Evolutionary conservation across 139 green algal genomes (phyloP).

Genomic region (Coccomyxa sp.): DNA sequence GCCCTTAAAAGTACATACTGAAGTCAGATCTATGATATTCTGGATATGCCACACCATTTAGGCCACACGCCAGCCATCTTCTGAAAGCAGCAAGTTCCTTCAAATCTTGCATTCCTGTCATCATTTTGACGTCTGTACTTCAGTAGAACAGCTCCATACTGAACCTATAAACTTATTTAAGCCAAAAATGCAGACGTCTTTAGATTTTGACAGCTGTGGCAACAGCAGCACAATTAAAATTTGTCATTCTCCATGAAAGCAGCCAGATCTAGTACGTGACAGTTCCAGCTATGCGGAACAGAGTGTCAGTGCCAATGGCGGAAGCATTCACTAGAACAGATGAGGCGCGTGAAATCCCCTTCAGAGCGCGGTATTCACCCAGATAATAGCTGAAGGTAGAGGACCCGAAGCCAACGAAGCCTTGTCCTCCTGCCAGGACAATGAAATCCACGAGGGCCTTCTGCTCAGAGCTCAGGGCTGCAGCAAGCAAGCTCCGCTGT

Average conservation of each 20-base stretch:
- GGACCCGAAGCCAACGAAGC: constrained; percentile 64
- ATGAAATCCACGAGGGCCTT: constrained; percentile 67
- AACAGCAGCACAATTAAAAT: no score
- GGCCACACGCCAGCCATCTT: no score
- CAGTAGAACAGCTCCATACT: no score
- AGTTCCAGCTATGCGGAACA: constrained; percentile 43
- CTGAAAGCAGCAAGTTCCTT: no score
- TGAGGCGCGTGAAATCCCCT: constrained; percentile 27
- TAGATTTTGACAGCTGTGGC: no score
- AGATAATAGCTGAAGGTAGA: constrained; percentile 67
- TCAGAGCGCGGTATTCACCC: constrained; percentile 40
- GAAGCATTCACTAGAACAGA: constrained; percentile 56
- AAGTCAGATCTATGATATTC: no score
- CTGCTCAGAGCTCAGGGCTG: constrained; percentile 60
- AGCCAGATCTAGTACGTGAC: constrained; percentile 1
- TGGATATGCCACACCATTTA: no score
- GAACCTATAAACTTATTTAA: no score
- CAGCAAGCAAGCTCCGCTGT: neutral
- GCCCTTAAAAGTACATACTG: no score
- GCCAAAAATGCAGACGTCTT: no score
- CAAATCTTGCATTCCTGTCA: no score
- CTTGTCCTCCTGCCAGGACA: constrained; percentile 43
- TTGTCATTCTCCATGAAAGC: neutral
- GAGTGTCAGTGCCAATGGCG: constrained; percentile 54
- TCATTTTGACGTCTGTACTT: no score